These are phyloP conservation scores for Nepenthes alata DNA, from an alignment of 179 eudicot genomes.

Conservation along the genomic window DNA sequence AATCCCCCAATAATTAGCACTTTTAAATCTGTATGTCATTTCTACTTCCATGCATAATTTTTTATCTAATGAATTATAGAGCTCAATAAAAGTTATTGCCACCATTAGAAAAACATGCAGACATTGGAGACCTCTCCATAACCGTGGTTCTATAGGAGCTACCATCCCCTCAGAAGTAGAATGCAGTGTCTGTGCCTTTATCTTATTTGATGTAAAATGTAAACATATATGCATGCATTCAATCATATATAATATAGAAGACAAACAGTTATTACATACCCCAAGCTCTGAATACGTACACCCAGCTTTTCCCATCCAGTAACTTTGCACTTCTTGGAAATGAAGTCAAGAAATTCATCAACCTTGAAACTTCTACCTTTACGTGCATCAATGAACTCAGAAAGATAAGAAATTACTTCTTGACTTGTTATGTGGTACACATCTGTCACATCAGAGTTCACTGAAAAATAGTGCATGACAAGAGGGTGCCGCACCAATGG, in stretches of 20 bases:
- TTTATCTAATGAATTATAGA: too few species aligned
- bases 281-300: conserved; percentile 72
- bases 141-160: too few species aligned
- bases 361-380: conserved; percentile 25
- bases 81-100: too few species aligned
- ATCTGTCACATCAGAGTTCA: conserved; percentile 33
- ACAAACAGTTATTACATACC: conserved; percentile 35
- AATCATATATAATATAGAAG: background rate
- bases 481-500: conserved; percentile 73
- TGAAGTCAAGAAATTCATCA: conserved; percentile 46
- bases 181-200: too few species aligned
- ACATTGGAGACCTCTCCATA: too few species aligned
- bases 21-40: too few species aligned
- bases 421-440: conserved; percentile 52
- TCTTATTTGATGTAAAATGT: background rate
- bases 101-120: too few species aligned
- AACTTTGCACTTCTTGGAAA: conserved; percentile 49
- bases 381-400: conserved; percentile 19
- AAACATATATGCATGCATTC: background rate
- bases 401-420: conserved; percentile 45
- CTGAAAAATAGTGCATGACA: conserved; percentile 60
- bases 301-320: conserved; percentile 40
- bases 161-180: too few species aligned
- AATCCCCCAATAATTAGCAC: too few species aligned
- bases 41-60: too few species aligned